Evolutionary conservation across 192 early-diverging fungal species (phyloP).

Genomic region (Allomyces javanicus): DNA sequence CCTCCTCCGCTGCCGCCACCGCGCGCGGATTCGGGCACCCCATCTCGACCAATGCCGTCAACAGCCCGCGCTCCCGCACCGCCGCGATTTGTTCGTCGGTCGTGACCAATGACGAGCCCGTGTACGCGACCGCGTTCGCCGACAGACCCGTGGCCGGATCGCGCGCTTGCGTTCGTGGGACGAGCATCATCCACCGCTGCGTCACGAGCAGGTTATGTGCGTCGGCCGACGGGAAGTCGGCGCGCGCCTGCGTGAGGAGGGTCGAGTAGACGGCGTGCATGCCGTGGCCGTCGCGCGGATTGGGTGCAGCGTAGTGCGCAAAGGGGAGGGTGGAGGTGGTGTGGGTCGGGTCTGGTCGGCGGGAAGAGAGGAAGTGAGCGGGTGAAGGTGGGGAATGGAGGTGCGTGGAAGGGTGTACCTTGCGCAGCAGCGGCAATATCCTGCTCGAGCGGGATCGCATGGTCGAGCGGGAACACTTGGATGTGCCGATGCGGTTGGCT

Average conservation of each 20-base stretch:
- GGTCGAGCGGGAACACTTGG: slow-evolving; percentile 26
- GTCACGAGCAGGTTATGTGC: background rate
- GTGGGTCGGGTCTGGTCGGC: too few relatives aligned
- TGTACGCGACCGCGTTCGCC: background rate
- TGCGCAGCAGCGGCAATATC: background rate
- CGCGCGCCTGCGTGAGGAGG: background rate
- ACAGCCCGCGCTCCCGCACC: background rate
- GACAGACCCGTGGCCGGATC: background rate
- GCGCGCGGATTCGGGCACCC: background rate
- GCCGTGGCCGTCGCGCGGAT: background rate
- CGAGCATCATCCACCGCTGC: background rate
- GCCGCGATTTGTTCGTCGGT: background rate
- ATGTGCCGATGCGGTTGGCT: slow-evolving; percentile 39
- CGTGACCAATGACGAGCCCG: background rate
- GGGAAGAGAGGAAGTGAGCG: background rate
- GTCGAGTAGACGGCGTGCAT: background rate
- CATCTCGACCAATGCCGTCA: background rate
- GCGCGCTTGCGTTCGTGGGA: background rate
- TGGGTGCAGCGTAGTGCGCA: background rate
- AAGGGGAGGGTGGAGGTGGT: too few relatives aligned
- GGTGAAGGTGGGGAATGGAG: background rate
- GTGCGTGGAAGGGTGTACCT: background rate
- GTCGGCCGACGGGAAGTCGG: background rate
- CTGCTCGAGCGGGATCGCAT: background rate
- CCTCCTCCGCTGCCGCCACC: too few relatives aligned